Base-by-base conservation (phyloP, 106 monocot species). In the Dactylorhiza incarnata region DNA sequence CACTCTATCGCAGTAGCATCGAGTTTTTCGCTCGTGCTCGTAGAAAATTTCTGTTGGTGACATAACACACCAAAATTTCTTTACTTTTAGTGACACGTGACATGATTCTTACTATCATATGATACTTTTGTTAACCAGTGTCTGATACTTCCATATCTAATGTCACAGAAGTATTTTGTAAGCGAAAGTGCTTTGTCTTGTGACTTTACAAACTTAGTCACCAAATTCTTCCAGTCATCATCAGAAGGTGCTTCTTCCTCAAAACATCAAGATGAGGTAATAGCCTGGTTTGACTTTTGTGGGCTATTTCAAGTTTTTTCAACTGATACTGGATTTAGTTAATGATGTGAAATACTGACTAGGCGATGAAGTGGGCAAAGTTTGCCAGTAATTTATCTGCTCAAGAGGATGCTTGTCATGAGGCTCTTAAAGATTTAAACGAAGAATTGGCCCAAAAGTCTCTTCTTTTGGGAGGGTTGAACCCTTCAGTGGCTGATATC, bases 311-410 rank as follows among this genome's bases (percentile, higher is more conserved):
- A 13, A 50, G 0, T 45, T 6, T 13, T 68, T 24, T 65, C 24
- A 65, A 65, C 65, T 65, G 29, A 65, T 65, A 8, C 29, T 45
- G 16, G 50, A 24, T 68, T 6, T 54, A 5, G 53, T 47, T 14
- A 19, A 68, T 23, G 54, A 73, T 24, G 63, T 74, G 24, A 3
- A 43, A 58, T 48, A 26, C 79, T 80, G 48, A 26, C 17, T 78
- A 90, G 95, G 82, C 89, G 19, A 77, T 84, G 84, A 91, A 86
- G 68, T 96, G 95, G 95, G 88, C 87, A 68, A 72, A 37, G 13
- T 96, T 89, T 83, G 82, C 90, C 5, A 75, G 72, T 24, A 80
- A 85, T 22, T 81, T 96, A 78, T 81, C 87, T 43, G 63, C 74
- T 43, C 72, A 84, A 77, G 12, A 15, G 23, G 85, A 84, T 70